Base-by-base conservation (phyloP, 352 stramenopile species). In the Phytophthora sojae region DNA sequence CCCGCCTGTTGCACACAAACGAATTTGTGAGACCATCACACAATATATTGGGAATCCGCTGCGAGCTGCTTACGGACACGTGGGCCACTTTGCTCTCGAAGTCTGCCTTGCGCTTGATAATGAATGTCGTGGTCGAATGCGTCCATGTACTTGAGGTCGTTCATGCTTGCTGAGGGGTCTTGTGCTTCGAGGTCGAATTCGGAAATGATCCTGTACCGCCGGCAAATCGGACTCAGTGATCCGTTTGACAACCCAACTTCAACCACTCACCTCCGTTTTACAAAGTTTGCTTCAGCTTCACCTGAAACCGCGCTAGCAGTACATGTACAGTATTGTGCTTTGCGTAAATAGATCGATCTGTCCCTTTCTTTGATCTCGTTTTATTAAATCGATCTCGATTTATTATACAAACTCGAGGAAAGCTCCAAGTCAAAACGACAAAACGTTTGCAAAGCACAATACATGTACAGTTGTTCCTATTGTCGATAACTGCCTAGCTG, bases 141-240 rank as follows among this genome's bases (percentile, higher is more conserved):
- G 21, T 86, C 80, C 51, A 86, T 77, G 52, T 92, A 92, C 51
- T 86, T 84, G 32, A 79, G 77, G n/a, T 74, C 60, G 69, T 89
- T 81, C 83, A 91, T 89, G 47, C n/a, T 69, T 44, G 32, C 26
- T n/a, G 7, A 47, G 30, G n/a, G 21, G 25, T 32, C 52, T 67
- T 57, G 51, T 12, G 21, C 23, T 26, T 52, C 9, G 35, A 21
- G 37, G 49, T 44, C 39, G 32, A 65, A 57, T 62, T 60, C 19
- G 35, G 32, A 49, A 76, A 7, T 42, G 55, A 45, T 32, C 0
- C 15, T 32, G 12, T 44, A 51, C 44, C 35, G 5, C 35, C 21
- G 17, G 37, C 68, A 76, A 76, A 72, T 72, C 62, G 65, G n/a
- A 49, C 52, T 30, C 23, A 26, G 12, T 15, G 1, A 44, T 57